Percentiles rank a stretch among this genome's conserved stretches.
These are phyloP conservation scores for Alternaria conjuncta DNA, from an alignment of 2,329 filamentous ascomycete species.

Conservation along the genomic window DNA sequence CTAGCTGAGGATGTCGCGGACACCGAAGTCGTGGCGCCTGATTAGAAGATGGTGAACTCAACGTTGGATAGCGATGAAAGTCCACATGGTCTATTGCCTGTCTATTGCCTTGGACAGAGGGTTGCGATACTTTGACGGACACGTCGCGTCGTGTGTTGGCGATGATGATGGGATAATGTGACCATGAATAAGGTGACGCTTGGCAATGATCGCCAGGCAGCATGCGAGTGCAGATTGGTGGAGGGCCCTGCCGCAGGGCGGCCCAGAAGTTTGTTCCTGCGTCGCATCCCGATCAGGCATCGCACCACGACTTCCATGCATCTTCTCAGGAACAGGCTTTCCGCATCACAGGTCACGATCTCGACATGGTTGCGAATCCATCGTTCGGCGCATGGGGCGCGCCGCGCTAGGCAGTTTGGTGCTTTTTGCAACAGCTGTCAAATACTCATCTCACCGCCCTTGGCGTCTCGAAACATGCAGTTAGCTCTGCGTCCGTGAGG, in stretches of 20 bases:
- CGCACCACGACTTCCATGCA: constrained; percentile 11
- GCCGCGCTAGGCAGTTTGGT: constrained; percentile 15
- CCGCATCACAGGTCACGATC: constrained; percentile 3
- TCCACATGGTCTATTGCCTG: background rate
- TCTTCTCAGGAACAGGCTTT: constrained; percentile 17
- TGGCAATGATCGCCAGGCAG: constrained; percentile 20
- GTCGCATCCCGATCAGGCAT: constrained; percentile 15
- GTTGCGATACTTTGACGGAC: background rate
- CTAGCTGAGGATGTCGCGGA: constrained; percentile 20
- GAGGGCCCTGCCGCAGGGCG: constrained; percentile 5
- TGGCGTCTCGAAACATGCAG: constrained; percentile 4
- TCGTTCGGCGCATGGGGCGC: constrained; percentile 19
- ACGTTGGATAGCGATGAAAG: background rate
- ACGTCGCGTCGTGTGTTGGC: background rate
- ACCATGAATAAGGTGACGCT: constrained; percentile 13
- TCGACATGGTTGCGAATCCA: constrained; percentile 19
- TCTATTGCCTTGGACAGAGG: background rate
- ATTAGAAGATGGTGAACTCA: background rate
- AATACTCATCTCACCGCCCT: constrained; percentile 3
- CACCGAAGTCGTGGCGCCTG: background rate
- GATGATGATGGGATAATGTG: background rate
- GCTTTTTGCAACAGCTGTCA: constrained; percentile 17
- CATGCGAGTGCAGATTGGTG: constrained; percentile 17
- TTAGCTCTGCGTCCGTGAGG: constrained; percentile 1
- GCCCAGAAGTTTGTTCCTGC: constrained; percentile 16